Evolutionary conservation across 2,329 filamentous ascomycete species (phyloP).

Genomic region (Pseudocercospora ulei): DNA sequence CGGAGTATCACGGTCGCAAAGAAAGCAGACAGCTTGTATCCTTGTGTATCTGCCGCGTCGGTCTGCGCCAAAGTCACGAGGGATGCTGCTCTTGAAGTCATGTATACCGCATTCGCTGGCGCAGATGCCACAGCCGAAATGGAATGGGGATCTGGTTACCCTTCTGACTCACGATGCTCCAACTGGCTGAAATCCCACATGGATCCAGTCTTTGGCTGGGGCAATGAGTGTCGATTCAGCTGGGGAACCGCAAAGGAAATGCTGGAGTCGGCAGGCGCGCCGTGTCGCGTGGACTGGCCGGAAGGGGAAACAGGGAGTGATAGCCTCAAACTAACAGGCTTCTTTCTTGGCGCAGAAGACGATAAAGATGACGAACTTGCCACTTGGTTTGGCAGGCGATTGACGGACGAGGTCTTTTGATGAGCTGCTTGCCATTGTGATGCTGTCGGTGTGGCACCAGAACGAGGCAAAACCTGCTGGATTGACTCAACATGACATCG

Average conservation of each 20-base stretch:
- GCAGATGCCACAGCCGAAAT: slow-evolving; percentile 30
- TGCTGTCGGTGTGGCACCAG: too few relatives aligned
- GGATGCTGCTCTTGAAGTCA: slow-evolving; percentile 74
- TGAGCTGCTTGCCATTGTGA: too few relatives aligned
- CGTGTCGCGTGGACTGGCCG: slow-evolving; percentile 72
- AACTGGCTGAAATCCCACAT: slow-evolving; percentile 76
- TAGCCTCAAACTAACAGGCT: slow-evolving; percentile 62
- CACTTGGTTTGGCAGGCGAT: slow-evolving; percentile 71
- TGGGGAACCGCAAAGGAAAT: slow-evolving; percentile 94
- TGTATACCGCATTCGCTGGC: slow-evolving; percentile 50
- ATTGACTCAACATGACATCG: too few relatives aligned
- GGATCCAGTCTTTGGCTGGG: slow-evolving; percentile 93
- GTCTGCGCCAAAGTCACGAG: slow-evolving; percentile 94
- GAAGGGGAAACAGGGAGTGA: slow-evolving; percentile 59
- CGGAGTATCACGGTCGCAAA: slow-evolving; percentile 44
- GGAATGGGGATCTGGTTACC: slow-evolving; percentile 84
- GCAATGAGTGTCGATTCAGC: slow-evolving; percentile 81
- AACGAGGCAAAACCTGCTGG: too few relatives aligned
- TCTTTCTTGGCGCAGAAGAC: slow-evolving; percentile 48
- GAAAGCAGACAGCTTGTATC: slow-evolving; percentile 87
- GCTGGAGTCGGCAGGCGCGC: slow-evolving; percentile 63
- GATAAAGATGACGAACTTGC: slow-evolving; percentile 56
- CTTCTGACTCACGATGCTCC: slow-evolving; percentile 71
- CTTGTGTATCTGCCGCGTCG: slow-evolving; percentile 84
- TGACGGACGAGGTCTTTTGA: slow-evolving; percentile 60